These are phyloP conservation scores for Nicotiana rustica DNA, from an alignment of 305 asterid genomes.

Conservation along the genomic window DNA sequence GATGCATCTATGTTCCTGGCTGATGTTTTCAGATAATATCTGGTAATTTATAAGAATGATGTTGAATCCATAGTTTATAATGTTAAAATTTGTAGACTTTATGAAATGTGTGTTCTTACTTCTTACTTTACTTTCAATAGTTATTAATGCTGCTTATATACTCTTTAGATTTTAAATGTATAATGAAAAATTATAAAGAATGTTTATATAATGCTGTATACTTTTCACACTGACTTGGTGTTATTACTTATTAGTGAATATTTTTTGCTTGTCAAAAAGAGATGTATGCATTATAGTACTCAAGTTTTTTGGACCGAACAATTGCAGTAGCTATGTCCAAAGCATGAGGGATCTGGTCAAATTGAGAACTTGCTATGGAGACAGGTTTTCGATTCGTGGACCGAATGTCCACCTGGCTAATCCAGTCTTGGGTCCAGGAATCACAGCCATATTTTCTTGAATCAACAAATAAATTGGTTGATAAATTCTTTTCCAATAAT, in stretches of 20 bases:
- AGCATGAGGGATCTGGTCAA: not conserved
- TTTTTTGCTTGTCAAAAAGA: not conserved
- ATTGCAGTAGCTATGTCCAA: not conserved
- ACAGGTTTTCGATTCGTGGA: not conserved
- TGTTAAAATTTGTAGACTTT: not conserved
- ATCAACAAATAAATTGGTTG: not conserved
- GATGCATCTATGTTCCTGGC: not conserved
- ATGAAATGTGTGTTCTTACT: not conserved
- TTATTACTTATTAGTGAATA: not conserved
- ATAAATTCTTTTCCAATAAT: not conserved
- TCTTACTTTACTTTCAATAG: not conserved
- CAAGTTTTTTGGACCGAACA: not conserved
- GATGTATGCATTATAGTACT: not conserved
- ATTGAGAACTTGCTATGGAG: not conserved
- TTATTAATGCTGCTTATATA: not conserved
- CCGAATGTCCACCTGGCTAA: not conserved
- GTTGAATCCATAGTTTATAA: not conserved
- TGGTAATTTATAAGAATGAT: not conserved
- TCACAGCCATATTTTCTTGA: not conserved
- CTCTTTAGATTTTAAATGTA: not conserved
- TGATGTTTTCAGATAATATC: not conserved
- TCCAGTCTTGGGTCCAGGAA: not conserved
- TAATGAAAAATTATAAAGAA: not conserved
- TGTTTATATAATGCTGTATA: not conserved
- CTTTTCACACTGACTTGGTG: not conserved